Evolutionary conservation across 495 filamentous ascomycete species (phyloP).

Genomic region (Neurospora hispaniola): DNA sequence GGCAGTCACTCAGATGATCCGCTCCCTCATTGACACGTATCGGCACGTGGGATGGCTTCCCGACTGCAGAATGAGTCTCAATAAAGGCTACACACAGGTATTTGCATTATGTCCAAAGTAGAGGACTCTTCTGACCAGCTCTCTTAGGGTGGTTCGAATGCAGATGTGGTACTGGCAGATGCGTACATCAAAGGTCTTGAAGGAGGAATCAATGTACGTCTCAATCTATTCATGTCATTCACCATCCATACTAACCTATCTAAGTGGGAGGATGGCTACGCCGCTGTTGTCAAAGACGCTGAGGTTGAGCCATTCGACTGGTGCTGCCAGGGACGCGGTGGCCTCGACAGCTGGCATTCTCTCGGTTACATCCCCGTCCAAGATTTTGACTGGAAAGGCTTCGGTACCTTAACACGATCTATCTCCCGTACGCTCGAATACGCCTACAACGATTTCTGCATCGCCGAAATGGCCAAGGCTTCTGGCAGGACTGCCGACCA

Average conservation of each 20-base stretch:
- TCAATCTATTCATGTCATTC: background rate
- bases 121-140: background rate
- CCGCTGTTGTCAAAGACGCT: slow-evolving; percentile 65
- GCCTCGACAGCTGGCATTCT: slow-evolving; percentile 55
- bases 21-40: slow-evolving; percentile 64
- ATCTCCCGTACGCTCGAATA: slow-evolving; percentile 69
- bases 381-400: slow-evolving; percentile 57
- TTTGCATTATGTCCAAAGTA: background rate
- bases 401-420: slow-evolving; percentile 59
- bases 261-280: slow-evolving; percentile 59
- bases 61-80: slow-evolving; percentile 53
- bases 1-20: slow-evolving; percentile 54
- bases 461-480: slow-evolving; percentile 49
- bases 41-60: slow-evolving; percentile 58
- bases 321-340: slow-evolving; percentile 59
- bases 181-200: slow-evolving; percentile 57
- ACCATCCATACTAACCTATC: background rate
- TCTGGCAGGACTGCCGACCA: slow-evolving; percentile 44
- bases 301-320: slow-evolving; percentile 64
- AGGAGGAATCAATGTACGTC: slow-evolving; percentile 45
- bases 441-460: slow-evolving; percentile 67
- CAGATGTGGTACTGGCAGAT: slow-evolving; percentile 64
- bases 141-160: slow-evolving; percentile 57
- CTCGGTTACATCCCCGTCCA: slow-evolving; percentile 60
- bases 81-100: slow-evolving; percentile 59